Conservation (phyloP, 2,329 filamentous ascomycete species). For the Trichophaea hybrida region DNA sequence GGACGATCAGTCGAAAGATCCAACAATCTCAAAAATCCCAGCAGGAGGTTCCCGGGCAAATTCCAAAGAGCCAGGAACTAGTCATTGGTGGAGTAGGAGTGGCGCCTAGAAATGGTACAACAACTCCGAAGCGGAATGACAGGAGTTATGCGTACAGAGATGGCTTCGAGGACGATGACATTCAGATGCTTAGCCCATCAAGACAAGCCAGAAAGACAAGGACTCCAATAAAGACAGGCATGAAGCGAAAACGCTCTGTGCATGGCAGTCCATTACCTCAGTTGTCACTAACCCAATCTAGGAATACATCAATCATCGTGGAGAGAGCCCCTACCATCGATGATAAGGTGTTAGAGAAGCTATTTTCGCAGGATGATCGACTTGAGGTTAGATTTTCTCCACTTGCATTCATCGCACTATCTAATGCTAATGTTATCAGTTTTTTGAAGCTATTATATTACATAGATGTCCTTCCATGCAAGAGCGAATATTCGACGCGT, state of each 20-base stretch:
- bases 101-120: conserved; percentile 31
- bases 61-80: not conserved
- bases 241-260: conserved; percentile 53
- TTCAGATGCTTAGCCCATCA: conserved; percentile 36
- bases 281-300: conserved; percentile 33
- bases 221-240: conserved; percentile 46
- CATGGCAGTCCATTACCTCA: conserved; percentile 53
- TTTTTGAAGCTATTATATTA: conserved; percentile 49
- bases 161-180: conserved; percentile 57
- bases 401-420: not conserved
- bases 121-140: conserved; percentile 47
- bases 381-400: conserved; percentile 29
- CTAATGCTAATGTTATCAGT: conserved; percentile 16
- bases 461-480: conserved; percentile 43
- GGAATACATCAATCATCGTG: conserved; percentile 9
- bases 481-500: conserved; percentile 51
- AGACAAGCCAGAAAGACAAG: conserved; percentile 32
- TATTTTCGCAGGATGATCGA: conserved; percentile 33
- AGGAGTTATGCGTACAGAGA: conserved; percentile 50
- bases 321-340: conserved; percentile 25
- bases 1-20: not conserved
- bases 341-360: conserved; percentile 30
- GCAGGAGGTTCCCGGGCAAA: not conserved
- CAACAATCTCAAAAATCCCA: too few species aligned
- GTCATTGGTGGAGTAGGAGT: not conserved